Base-by-base conservation (phyloP, 2,329 filamentous ascomycete species). In the Penicillium italicum region DNA sequence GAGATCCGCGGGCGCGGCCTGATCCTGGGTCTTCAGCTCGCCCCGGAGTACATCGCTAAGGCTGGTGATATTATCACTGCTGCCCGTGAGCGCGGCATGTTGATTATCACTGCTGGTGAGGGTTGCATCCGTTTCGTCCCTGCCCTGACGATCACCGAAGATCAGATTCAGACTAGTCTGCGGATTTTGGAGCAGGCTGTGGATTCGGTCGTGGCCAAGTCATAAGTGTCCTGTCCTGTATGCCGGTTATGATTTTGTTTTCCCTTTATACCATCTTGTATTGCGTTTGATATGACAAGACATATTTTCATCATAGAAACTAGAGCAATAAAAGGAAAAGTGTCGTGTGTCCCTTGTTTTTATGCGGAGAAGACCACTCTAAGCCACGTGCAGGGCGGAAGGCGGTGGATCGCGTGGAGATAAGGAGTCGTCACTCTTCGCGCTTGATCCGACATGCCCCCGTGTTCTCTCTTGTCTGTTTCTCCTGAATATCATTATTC, bases 71-170 rank as follows among this genome's bases (percentile, higher is more conserved):
- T 99, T 57, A 81, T 99, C 58, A 91, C 87, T 61, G 92, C 91
- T 11, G 91, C 92, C 18, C 81, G 94, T 58, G 91, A 97, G 78
- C 82, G 91, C 57, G 94, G 94, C 0, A 73, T 99, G 67, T 74
- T 99, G 56, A 80, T 99, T 57, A 97, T 99, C 69, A 97, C 91
- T 1, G 93, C 91, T 28, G 94, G 94, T 1, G 91, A 86, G 30
- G 96, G 97, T 70, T 97, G 92, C 9, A 76, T 99, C 64, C 82
- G 94, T 45, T 96, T 99, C 66, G 91, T 97, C 54, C 94, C 94
- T 31, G 89, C 90, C 58, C 77, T 99, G 68, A 85, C 86, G 6
- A 89, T 99, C 55, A 88, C 84, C 0, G 85, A 90, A 64, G 83
- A 82, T 26, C 89, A 97, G 80, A 94, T 97, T 62, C 79, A 86